These are phyloP conservation scores for Hymenotorrendiella dingleyae DNA, from an alignment of 2,329 filamentous ascomycete genomes.

Conservation along the genomic window DNA sequence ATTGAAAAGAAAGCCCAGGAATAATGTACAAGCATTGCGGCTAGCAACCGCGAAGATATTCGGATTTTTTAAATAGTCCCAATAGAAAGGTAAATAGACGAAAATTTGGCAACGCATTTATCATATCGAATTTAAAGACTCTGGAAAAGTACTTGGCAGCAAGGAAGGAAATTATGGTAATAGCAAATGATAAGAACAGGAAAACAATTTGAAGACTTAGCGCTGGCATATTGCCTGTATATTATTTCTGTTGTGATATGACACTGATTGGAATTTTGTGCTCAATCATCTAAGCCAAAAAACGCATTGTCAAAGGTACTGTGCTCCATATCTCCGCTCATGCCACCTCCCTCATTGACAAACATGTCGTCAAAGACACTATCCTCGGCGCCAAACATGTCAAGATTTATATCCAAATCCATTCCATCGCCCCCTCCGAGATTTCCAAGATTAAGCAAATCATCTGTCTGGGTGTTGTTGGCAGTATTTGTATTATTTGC, in stretches of 20 bases:
- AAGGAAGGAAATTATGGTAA: too few relatives aligned
- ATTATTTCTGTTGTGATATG: neutral
- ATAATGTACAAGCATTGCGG: too few relatives aligned
- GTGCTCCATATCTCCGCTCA: slow-evolving; percentile 18
- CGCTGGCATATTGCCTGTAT: neutral
- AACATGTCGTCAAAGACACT: slow-evolving; percentile 30
- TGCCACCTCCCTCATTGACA: slow-evolving; percentile 18
- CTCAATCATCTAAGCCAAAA: slow-evolving; percentile 20
- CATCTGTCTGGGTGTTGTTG: slow-evolving; percentile 18
- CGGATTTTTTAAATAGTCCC: too few relatives aligned
- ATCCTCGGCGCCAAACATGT: slow-evolving; percentile 34
- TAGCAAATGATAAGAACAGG: too few relatives aligned
- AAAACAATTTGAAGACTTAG: too few relatives aligned
- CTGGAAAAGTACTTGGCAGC: too few relatives aligned
- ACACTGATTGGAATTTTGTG: neutral
- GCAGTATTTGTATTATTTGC: slow-evolving; percentile 8
- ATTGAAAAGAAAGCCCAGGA: too few relatives aligned
- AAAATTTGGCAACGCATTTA: too few relatives aligned
- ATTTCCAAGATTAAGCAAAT: slow-evolving; percentile 17
- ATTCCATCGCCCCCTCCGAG: slow-evolving; percentile 18
- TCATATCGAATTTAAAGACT: too few relatives aligned
- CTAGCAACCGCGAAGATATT: too few relatives aligned
- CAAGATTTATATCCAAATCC: slow-evolving; percentile 48
- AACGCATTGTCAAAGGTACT: slow-evolving; percentile 26
- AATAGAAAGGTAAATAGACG: too few relatives aligned